Evolutionary conservation across 148 eudicot genomes (phyloP), one percentile per base, ranked within the genome.

Genomic region (Vaccinium darrowii): DNA sequence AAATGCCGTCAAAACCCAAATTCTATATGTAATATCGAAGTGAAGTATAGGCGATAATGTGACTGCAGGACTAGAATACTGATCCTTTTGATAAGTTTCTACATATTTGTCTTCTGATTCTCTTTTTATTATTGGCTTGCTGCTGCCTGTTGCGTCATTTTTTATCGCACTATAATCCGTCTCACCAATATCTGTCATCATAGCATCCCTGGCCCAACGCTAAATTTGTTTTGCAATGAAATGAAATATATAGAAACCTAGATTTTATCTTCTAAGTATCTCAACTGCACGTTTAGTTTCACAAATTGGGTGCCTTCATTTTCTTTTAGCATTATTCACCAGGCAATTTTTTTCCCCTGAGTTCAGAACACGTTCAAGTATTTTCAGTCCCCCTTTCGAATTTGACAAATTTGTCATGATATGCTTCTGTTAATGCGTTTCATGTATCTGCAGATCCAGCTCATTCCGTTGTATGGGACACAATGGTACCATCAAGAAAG

Each of bases 401-500:
- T 80, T 74, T 7, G 50, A 58, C 56, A 57, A 56, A 62, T 43
- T 14, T 63, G 73, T 54, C 0, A 15, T 47, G 30, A 80, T 52
- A 52, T 52, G 72, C 81, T 63, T 84, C 30, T 58, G 16, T 25
- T 18, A 21, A 30, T 50, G 2, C 53, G 52, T 25, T 39, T 86
- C 39, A 67, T 43, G 47, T 25, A 15, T 33, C 7, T 81, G 36
- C 93, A 97, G 99, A 94, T 88, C 98, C 94, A 51, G 84, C 98
- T 52, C 98, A 95, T 67, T 92, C 97, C 14, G 80, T 87, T 82
- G 95, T 88, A 69, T 97, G 98, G 98, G 98, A 95, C 83, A 76
- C 94, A 85, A 88, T 73, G 81, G 96, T 97, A 72, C 99, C 99
- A 43, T 95, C 98, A 54, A 92, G 92, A 88, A 97, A 97, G 87